phyloP scores from a whole-genome alignment of 2,329 filamentous ascomycete genomes.

The Fusarium nurragi region DNA sequence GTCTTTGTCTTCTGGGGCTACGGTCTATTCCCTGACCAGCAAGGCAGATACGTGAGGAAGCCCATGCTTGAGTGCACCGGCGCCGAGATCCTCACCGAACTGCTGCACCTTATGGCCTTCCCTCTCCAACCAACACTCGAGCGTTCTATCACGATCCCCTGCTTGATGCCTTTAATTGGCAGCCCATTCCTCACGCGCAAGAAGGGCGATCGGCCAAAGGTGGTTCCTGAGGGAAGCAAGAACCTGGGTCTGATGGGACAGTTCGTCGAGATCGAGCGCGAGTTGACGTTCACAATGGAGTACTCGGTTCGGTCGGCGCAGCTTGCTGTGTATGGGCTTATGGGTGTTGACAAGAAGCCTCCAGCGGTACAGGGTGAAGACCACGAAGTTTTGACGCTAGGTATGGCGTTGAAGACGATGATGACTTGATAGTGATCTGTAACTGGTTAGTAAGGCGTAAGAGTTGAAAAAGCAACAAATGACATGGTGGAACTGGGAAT shows the following conservation, averaged over 20 bases:
- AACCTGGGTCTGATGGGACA: conserved; percentile 43
- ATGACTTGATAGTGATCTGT: conserved; percentile 27
- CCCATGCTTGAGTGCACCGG: conserved; percentile 43
- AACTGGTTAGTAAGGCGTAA: background rate
- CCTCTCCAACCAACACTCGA: conserved; percentile 39
- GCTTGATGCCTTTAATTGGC: conserved; percentile 42
- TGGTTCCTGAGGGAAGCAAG: conserved; percentile 38
- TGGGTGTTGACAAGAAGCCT: conserved; percentile 34
- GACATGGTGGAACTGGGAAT: too few relatives aligned
- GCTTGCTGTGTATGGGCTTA: conserved; percentile 40
- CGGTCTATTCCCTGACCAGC: conserved; percentile 42
- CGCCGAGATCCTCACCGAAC: conserved; percentile 40
- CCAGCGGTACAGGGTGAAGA: conserved; percentile 41
- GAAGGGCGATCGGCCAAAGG: conserved; percentile 40
- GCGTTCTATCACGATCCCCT: conserved; percentile 37
- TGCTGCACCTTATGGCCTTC: conserved; percentile 40
- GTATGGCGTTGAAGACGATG: conserved; percentile 43
- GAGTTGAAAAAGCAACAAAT: conserved; percentile 4
- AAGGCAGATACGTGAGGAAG: conserved; percentile 38
- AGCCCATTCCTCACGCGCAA: conserved; percentile 41
- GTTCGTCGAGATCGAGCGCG: conserved; percentile 43
- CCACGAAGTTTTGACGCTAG: conserved; percentile 36
- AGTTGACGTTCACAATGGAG: conserved; percentile 45
- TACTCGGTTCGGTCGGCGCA: conserved; percentile 43
- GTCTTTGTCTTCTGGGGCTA: conserved; percentile 44